phyloP scores from a whole-genome alignment of 75 land plant genomes.

The Picea glauca region DNA sequence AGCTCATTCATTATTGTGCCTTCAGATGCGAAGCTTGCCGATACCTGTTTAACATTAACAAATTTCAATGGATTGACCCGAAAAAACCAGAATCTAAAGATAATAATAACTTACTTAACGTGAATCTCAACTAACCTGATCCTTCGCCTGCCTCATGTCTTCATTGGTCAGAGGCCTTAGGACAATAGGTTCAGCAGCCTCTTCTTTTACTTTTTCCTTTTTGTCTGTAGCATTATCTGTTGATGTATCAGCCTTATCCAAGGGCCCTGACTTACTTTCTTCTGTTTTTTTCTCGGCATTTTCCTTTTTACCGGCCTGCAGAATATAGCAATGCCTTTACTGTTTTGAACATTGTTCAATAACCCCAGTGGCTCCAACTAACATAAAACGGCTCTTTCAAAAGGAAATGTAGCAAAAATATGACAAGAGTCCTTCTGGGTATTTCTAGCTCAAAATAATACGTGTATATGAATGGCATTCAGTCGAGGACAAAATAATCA shows the following conservation, averaged over 20 bases:
- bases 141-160: slow-evolving; percentile 42
- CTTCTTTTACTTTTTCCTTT: not conserved
- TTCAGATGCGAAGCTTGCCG: slow-evolving; percentile 40
- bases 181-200: slow-evolving; percentile 10
- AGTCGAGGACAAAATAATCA: too few species aligned
- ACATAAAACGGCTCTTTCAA: not conserved
- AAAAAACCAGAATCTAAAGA: not conserved
- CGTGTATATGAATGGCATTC: too few species aligned
- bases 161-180: slow-evolving; percentile 41
- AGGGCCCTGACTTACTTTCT: slow-evolving; percentile 13
- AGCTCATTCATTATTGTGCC: slow-evolving; percentile 37
- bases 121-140: slow-evolving; percentile 20
- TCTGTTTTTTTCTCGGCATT: slow-evolving; percentile 22
- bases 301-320: not conserved
- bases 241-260: slow-evolving; percentile 18
- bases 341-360: not conserved
- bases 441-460: too few species aligned
- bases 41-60: slow-evolving; percentile 17
- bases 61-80: not conserved
- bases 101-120: not conserved
- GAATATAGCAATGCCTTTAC: not conserved
- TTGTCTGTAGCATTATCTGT: slow-evolving; percentile 1
- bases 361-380: not conserved
- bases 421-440: not conserved
- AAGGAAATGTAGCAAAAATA: not conserved